Conservation (phyloP, 441 rosid species). For the Gossypium trilobum region DNA sequence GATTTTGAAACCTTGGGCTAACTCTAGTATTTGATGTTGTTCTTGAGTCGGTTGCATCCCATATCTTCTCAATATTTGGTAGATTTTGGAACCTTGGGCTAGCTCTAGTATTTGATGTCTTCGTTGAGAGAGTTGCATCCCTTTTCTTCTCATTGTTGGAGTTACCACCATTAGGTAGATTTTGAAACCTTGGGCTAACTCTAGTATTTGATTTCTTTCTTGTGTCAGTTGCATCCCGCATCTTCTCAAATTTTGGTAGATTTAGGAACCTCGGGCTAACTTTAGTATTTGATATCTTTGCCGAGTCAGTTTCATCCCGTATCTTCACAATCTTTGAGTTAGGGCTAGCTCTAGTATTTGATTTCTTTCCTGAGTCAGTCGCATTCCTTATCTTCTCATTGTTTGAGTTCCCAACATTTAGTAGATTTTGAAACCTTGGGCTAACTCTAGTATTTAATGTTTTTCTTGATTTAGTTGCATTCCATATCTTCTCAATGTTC, state of each 20-base stretch:
- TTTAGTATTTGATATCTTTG: not conserved
- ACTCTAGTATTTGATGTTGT: not conserved
- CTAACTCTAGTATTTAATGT: constrained; percentile 14
- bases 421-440: constrained; percentile 1
- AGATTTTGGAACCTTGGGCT: not conserved
- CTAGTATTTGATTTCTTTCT: not conserved
- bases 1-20: not conserved
- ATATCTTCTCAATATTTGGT: not conserved
- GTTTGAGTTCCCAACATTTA: not conserved
- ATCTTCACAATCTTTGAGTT: not conserved
- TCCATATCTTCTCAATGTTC: not conserved
- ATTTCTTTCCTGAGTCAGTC: not conserved
- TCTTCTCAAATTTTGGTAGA: not conserved
- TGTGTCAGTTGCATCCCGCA: not conserved
- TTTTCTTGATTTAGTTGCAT: not conserved
- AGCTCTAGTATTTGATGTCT: not conserved
- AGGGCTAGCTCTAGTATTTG: not conserved
- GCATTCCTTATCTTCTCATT: not conserved
- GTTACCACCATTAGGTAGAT: not conserved
- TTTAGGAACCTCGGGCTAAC: not conserved
- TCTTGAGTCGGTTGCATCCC: not conserved
- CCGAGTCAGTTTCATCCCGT: no score
- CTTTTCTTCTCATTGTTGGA: not conserved
- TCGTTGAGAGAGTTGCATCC: no score
- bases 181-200: not conserved